Evolutionary conservation across 2,329 filamentous ascomycete species (phyloP), one percentile per base, ranked within the genome.

Genomic region (Thelonectria discophora): DNA sequence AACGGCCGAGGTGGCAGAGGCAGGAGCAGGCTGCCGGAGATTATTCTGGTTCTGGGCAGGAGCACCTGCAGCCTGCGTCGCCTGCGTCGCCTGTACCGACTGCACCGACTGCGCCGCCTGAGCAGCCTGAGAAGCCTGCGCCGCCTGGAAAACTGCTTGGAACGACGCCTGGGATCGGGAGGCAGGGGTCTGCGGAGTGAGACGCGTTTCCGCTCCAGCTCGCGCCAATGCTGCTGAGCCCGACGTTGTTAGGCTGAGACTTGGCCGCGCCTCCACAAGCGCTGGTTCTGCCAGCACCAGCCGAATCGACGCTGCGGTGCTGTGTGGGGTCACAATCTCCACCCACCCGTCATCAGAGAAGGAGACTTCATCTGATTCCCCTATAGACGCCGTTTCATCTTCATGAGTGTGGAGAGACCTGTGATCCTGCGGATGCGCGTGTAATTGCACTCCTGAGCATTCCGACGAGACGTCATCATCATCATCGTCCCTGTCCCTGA

Each of bases 231-330:
- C 20, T 8, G 45, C 11, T 15, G 34, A 37, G 34, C 34, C 11
- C 34, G 34, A 13, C 11, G 11, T 37, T 15, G 34, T 37, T 27
- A 47, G 45, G 37, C 39, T 42, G 15, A 51, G 30, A 40, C 34
- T 51, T 11, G 48, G 39, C 17, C 52, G 43, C 43, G 62, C 54
- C 42, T 65, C 60, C 21, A 51, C 42, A 56, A 56, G 52, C 52
- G 62, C 52, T 32, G 62, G 53, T 46, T 70, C 62, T 9, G 63
- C 65, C 46, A 69, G 69, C 49, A 68, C 67, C 62, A 71, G 65
- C 60, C 65, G 66, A 61, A 70, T 65, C 55, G 70, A 62, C 30
- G 55, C 37, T 12, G 53, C 43, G 3, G 48, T 52, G 57, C 50
- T 56, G 46, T 61, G 58, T 48, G 58, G 64, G 17, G 50, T 52